A percentile compares a stretch with the other conserved stretches of the same genome.
These are phyloP conservation scores for Symbiodinium pilosum DNA, from an alignment of 73 alveolate genomes.

Conservation along the genomic window DNA sequence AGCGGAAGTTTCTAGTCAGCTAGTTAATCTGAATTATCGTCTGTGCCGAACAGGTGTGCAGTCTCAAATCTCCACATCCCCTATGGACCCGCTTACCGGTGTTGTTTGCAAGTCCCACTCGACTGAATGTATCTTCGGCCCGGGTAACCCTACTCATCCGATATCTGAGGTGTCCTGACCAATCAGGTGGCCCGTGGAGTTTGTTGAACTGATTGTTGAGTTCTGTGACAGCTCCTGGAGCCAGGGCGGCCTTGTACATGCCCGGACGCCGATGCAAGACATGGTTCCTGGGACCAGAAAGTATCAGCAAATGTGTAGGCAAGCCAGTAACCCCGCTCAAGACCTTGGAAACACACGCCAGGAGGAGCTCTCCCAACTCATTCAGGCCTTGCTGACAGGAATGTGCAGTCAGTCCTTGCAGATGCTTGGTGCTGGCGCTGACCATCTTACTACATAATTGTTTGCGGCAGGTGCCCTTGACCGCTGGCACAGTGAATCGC, in stretches of 20 bases:
- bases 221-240: constrained; percentile 96
- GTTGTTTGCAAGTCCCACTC: no score
- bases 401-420: no score
- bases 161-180: background rate
- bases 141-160: no score
- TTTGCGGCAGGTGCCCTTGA: constrained; percentile 98
- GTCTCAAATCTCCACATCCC: no score
- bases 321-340: background rate
- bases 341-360: background rate
- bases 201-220: no score
- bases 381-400: constrained; percentile 38
- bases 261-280: constrained; percentile 99
- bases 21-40: no score
- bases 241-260: constrained; percentile 99
- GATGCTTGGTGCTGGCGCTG: background rate
- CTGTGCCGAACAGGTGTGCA: no score
- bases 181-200: background rate
- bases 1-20: no score
- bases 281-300: constrained; percentile 95
- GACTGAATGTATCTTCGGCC: no score
- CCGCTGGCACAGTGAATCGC: constrained; percentile 99
- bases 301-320: background rate
- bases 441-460: background rate
- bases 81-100: no score
- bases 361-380: constrained; percentile 92